These are phyloP conservation scores for Saccharomycopsis crataegensis DNA, from an alignment of 1,139 yeast genomes.

Conservation along the genomic window DNA sequence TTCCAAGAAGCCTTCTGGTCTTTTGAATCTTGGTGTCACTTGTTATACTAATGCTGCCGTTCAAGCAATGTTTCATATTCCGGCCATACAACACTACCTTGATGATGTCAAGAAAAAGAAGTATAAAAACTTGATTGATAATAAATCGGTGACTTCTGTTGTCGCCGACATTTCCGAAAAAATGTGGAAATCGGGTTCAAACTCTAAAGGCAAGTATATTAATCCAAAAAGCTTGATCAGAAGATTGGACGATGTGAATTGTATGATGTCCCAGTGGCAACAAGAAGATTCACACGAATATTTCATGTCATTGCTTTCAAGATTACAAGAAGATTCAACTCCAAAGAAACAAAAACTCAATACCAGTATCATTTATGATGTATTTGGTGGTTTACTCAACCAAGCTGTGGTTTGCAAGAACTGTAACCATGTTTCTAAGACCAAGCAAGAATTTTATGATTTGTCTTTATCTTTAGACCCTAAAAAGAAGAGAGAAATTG, in stretches of 20 bases:
- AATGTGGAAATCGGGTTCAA: slow-evolving; percentile 46
- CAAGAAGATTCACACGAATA: slow-evolving; percentile 98
- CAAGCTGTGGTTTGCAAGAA: slow-evolving; percentile 78
- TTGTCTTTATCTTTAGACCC: slow-evolving; percentile 64
- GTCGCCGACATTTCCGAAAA: slow-evolving; percentile 65
- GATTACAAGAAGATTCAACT: slow-evolving; percentile 86
- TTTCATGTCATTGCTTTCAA: slow-evolving; percentile 80
- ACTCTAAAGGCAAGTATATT: slow-evolving; percentile 33
- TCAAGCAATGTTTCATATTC: slow-evolving; percentile 83
- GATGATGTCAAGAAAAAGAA: slow-evolving; percentile 53
- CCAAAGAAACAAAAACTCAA: slow-evolving; percentile 82
- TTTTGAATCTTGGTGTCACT: slow-evolving; percentile 88
- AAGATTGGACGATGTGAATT: slow-evolving; percentile 76
- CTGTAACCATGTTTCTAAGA: slow-evolving; percentile 76
- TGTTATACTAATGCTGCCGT: slow-evolving; percentile 95
- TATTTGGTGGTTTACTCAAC: slow-evolving; percentile 83
- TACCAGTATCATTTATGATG: slow-evolving; percentile 78
- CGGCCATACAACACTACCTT: slow-evolving; percentile 82
- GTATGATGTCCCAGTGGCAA: slow-evolving; percentile 96
- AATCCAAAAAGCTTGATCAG: slow-evolving; percentile 71
- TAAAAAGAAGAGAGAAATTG: slow-evolving; percentile 36
- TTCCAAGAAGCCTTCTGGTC: slow-evolving; percentile 57
- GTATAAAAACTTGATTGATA: slow-evolving; percentile 37
- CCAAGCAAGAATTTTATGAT: slow-evolving; percentile 92
- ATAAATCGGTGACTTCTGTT: slow-evolving; percentile 59